Evolutionary conservation across 176 grass and related monocot genomes (phyloP).

Genomic region (Microstegium vimineum): DNA sequence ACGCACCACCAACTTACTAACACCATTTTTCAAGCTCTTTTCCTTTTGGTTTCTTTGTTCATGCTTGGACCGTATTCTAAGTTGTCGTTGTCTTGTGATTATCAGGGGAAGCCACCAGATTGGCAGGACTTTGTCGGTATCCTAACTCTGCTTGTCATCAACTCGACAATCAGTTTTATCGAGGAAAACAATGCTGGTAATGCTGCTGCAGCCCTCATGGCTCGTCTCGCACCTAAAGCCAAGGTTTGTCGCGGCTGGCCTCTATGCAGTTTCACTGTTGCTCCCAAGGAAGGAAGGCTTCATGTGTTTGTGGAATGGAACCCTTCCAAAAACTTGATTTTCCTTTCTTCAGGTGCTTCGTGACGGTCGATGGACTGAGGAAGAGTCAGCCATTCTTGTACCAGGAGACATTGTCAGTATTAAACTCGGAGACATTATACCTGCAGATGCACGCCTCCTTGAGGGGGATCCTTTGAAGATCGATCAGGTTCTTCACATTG

Average conservation of each 20-base stretch:
- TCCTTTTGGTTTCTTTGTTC: neutral
- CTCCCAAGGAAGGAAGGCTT: neutral
- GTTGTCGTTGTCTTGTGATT: neutral
- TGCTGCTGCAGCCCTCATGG: slow-evolving; percentile 72
- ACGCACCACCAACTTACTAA: neutral
- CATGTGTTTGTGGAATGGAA: neutral
- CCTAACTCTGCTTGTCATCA: slow-evolving; percentile 66
- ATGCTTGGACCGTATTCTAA: neutral
- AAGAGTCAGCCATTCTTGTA: slow-evolving; percentile 65
- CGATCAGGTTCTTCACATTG: slow-evolving; percentile 52
- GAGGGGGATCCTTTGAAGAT: slow-evolving; percentile 85
- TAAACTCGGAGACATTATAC: slow-evolving; percentile 74
- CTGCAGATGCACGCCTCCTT: slow-evolving; percentile 74
- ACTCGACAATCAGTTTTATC: slow-evolving; percentile 72
- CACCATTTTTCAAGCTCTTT: neutral
- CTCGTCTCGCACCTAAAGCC: slow-evolving; percentile 66
- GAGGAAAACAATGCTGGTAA: slow-evolving; percentile 81
- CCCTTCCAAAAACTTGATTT: neutral
- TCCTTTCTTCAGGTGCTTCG: slow-evolving; percentile 40
- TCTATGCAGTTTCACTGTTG: neutral
- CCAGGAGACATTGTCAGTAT: slow-evolving; percentile 69
- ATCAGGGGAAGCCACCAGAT: slow-evolving; percentile 72
- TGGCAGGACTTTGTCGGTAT: slow-evolving; percentile 85
- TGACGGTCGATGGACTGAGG: slow-evolving; percentile 58
- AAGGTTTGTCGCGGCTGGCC: slow-evolving; percentile 53